phyloP scores from a whole-genome alignment of 2,329 filamentous ascomycete genomes.

The Hymenoscyphus fraxineus region DNA sequence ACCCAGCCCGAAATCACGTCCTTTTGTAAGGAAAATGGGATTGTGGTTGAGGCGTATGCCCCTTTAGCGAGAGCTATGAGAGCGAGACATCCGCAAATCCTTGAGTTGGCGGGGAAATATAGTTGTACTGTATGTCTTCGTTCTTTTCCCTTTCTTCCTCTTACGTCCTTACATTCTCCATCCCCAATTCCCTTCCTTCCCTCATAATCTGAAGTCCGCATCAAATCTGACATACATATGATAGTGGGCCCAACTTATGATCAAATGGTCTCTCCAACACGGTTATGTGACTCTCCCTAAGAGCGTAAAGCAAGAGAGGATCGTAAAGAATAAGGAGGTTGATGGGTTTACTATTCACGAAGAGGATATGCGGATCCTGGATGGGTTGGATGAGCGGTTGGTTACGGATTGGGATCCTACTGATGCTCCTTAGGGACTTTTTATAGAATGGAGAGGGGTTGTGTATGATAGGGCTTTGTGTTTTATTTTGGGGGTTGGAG shows the following conservation, averaged over 20 bases:
- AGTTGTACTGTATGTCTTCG: conserved; percentile 45
- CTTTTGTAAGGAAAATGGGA: conserved; percentile 62
- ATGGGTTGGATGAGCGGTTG: conserved; percentile 65
- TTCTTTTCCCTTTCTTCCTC: too few relatives aligned
- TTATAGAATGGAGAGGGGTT: too few relatives aligned
- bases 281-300: conserved; percentile 71
- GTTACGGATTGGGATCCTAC: conserved; percentile 64
- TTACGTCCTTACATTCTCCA: too few relatives aligned
- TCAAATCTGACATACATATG: too few relatives aligned
- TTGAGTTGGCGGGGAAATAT: conserved; percentile 63
- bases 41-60: conserved; percentile 75
- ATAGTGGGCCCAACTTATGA: conserved; percentile 64
- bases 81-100: conserved; percentile 64
- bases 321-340: conserved; percentile 62
- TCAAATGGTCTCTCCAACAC: conserved; percentile 75
- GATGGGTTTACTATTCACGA: conserved; percentile 56
- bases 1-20: conserved; percentile 63
- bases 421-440: conserved; percentile 33
- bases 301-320: conserved; percentile 59
- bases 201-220: too few relatives aligned
- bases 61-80: conserved; percentile 69
- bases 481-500: too few relatives aligned
- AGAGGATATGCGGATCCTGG: conserved; percentile 61
- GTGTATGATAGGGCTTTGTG: too few relatives aligned
- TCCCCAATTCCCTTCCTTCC: too few relatives aligned